A percentile compares a stretch with the other conserved stretches of the same genome.
Evolutionary conservation across 2,329 filamentous ascomycete genomes (phyloP).

Genomic region (Corynespora cassiicola): DNA sequence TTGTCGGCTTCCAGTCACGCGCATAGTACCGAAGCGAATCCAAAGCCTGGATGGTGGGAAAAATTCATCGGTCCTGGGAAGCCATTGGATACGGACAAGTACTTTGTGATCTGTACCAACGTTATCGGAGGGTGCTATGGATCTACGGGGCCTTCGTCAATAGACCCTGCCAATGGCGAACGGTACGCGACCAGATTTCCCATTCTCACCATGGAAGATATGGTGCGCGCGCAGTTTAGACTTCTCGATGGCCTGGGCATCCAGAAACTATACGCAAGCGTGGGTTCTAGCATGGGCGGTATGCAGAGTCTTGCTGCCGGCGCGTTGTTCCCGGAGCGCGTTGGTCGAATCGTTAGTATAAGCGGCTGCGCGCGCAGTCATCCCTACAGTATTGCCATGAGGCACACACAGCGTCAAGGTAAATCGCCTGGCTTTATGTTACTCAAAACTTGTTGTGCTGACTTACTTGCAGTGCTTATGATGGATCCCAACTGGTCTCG

Average conservation of each 20-base stretch:
- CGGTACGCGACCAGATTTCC: slow-evolving; percentile 94
- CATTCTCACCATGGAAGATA: slow-evolving; percentile 94
- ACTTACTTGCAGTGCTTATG: slow-evolving; percentile 74
- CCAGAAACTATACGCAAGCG: slow-evolving; percentile 82
- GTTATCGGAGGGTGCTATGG: slow-evolving; percentile 96
- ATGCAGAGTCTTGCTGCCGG: slow-evolving; percentile 96
- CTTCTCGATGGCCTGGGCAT: slow-evolving; percentile 83
- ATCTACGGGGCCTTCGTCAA: slow-evolving; percentile 86
- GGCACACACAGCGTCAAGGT: slow-evolving; percentile 90
- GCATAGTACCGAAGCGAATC: slow-evolving; percentile 85
- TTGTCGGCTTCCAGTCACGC: slow-evolving; percentile 97
- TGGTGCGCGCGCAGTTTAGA: slow-evolving; percentile 94
- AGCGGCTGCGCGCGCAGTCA: slow-evolving; percentile 94
- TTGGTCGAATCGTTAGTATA: slow-evolving; percentile 84
- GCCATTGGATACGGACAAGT: slow-evolving; percentile 87
- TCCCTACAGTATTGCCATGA: slow-evolving; percentile 98
- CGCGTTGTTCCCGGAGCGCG: slow-evolving; percentile 79
- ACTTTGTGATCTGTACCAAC: slow-evolving; percentile 95
- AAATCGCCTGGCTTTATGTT: too few species aligned
- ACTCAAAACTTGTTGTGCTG: slow-evolving; percentile 4
- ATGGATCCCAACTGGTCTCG: slow-evolving; percentile 98
- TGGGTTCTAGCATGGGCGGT: slow-evolving; percentile 96
- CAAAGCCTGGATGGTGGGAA: slow-evolving; percentile 97
- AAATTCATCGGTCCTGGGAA: slow-evolving; percentile 91
- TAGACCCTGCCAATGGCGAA: slow-evolving; percentile 87